Percentiles rank a stretch among this genome's conserved stretches.
Evolutionary conservation across 805 yeast species (phyloP).

Genomic region (Nakazawaea holstii): DNA sequence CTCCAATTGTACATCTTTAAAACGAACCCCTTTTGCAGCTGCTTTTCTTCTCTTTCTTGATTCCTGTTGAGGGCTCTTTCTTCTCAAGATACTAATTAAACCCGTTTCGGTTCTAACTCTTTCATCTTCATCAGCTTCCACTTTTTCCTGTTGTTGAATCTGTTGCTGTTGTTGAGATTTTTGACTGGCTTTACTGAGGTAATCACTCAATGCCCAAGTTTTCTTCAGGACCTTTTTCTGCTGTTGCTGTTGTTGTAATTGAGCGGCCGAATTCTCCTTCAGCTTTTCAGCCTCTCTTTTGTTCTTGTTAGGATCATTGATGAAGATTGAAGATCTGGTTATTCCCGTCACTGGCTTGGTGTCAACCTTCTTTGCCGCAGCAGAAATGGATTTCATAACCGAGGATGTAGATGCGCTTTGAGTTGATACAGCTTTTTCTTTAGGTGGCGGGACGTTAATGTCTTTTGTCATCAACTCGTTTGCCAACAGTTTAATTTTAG

Average conservation of each 20-base stretch:
- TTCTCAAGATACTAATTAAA: constrained; percentile 7
- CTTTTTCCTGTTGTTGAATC: background rate
- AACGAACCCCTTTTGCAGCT: constrained; percentile 6
- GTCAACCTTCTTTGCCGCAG: background rate
- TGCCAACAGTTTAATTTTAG: constrained; percentile 2
- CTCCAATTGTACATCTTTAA: constrained; percentile 9
- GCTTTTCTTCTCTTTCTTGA: constrained; percentile 2
- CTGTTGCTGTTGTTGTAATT: background rate
- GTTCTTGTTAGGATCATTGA: constrained; percentile 5
- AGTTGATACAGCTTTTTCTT: constrained; percentile 3
- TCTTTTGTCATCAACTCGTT: constrained; percentile 4
- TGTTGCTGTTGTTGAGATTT: background rate
- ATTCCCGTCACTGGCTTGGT: background rate
- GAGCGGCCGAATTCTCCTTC: background rate
- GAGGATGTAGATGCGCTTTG: background rate
- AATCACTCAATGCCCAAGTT: constrained; percentile 4
- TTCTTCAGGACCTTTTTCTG: background rate
- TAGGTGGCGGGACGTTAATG: constrained; percentile 13
- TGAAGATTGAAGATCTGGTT: constrained; percentile 3
- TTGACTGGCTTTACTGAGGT: background rate
- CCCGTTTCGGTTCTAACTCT: background rate
- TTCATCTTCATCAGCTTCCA: background rate
- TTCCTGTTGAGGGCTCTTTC: background rate
- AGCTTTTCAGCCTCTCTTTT: background rate
- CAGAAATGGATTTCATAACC: constrained; percentile 1